Conservation (phyloP, 495 filamentous ascomycete genomes). For the Aeminium ludgeri region DNA sequence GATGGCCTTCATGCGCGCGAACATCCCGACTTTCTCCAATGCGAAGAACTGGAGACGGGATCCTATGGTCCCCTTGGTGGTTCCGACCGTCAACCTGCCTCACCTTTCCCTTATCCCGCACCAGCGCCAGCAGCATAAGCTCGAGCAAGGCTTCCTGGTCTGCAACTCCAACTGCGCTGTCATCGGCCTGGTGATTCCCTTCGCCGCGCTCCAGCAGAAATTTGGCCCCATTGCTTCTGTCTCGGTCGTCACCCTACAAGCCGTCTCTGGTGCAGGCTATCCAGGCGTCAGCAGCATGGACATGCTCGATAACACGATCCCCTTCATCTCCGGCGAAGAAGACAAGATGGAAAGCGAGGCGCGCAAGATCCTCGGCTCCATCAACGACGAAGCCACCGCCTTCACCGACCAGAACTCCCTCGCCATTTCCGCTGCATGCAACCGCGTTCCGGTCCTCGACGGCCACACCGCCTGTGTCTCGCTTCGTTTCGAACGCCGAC, state of each 20-base stretch:
- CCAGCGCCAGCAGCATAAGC: conserved; percentile 22
- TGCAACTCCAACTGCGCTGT: conserved; percentile 34
- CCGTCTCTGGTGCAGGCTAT: conserved; percentile 29
- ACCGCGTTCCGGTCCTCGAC: conserved; percentile 28
- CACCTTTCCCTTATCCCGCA: conserved; percentile 26
- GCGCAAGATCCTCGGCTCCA: conserved; percentile 27
- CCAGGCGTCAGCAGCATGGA: conserved; percentile 31
- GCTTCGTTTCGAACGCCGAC: conserved; percentile 23
- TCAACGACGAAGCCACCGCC: conserved; percentile 22
- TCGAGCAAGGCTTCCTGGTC: conserved; percentile 28
- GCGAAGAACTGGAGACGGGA: conserved; percentile 31
- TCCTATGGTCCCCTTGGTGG: conserved; percentile 29
- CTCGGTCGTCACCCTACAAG: conserved; percentile 30
- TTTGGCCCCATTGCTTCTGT: conserved; percentile 28
- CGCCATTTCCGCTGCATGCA: conserved; percentile 26
- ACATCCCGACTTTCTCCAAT: conserved; percentile 28
- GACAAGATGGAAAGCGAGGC: conserved; percentile 29
- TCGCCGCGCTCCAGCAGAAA: conserved; percentile 25
- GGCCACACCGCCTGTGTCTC: conserved; percentile 30
- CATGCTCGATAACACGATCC: conserved; percentile 31
- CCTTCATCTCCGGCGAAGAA: conserved; percentile 30
- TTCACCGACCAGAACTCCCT: conserved; percentile 24
- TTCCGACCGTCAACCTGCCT: conserved; percentile 28
- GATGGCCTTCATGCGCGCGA: conserved; percentile 27
- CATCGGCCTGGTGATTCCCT: conserved; percentile 30